A percentile compares a stretch with the other conserved stretches of the same genome.
These are phyloP conservation scores for Tagetes erecta DNA, from an alignment of 129 eudicot genomes.

Conservation along the genomic window DNA sequence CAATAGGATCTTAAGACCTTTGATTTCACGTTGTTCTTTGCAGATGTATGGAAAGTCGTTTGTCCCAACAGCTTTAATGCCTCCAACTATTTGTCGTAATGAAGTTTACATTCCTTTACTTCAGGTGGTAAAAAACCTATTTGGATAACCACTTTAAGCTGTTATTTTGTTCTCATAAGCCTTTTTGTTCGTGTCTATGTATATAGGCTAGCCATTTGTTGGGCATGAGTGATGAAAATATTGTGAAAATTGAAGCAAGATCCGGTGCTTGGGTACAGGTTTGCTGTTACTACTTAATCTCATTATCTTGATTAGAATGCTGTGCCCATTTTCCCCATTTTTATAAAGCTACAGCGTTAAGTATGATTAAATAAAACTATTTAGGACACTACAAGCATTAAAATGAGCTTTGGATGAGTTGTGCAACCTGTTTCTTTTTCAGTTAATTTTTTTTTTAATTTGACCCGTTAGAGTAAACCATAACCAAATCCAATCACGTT, in stretches of 20 bases:
- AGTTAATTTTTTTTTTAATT: neutral
- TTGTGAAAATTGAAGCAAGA: conserved; percentile 6
- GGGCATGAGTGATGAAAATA: neutral
- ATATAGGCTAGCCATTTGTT: neutral
- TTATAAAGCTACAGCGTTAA: neutral
- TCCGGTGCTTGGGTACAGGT: conserved; percentile 24
- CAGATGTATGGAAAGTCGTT: neutral
- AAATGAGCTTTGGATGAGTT: neutral
- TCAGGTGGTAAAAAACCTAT: conserved; percentile 2
- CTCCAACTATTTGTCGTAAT: conserved; percentile 5
- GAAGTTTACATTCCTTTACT: neutral
- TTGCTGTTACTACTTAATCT: neutral
- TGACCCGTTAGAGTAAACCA: neutral
- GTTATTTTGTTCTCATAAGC: neutral
- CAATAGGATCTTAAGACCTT: too few species aligned
- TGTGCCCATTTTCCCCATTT: neutral
- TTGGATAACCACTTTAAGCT: neutral
- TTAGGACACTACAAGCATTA: neutral
- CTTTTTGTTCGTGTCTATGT: neutral
- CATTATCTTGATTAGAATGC: neutral
- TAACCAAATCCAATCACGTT: neutral
- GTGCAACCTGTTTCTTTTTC: neutral
- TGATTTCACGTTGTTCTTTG: neutral
- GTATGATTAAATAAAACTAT: neutral
- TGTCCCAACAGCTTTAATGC: conserved; percentile 15